Conservation (phyloP, 805 yeast species). For the Candida lessepsii region DNA sequence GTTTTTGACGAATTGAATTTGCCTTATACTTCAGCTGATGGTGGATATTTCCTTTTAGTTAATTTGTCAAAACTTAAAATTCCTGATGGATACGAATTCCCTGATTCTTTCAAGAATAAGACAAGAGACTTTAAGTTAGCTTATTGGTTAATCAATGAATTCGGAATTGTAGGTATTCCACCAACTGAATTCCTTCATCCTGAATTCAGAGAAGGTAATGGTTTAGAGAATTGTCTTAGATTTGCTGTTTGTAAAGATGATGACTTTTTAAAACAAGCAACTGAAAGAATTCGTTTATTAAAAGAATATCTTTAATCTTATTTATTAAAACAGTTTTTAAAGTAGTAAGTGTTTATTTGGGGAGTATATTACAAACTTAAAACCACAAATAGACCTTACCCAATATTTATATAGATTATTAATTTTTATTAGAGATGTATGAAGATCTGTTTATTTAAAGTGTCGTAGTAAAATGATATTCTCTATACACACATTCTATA, state of each 20-base stretch:
- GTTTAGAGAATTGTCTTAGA: constrained; percentile 81
- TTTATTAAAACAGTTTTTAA: too few relatives aligned
- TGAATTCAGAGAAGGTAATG: constrained; percentile 56
- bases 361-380: too few relatives aligned
- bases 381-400: not conserved
- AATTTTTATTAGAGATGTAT: not conserved
- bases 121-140: constrained; percentile 88
- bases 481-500: not conserved
- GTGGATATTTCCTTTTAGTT: constrained; percentile 90
- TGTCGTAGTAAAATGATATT: too few relatives aligned
- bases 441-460: too few relatives aligned
- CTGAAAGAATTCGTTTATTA: constrained; percentile 64
- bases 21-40: constrained; percentile 89
- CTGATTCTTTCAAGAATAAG: constrained; percentile 60
- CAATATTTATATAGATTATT: constrained; percentile 1
- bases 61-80: constrained; percentile 80
- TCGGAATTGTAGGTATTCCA: constrained; percentile 96
- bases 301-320: constrained; percentile 48
- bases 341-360: too few relatives aligned
- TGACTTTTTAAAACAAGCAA: constrained; percentile 75
- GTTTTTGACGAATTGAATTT: constrained; percentile 84
- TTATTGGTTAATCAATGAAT: constrained; percentile 87
- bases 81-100: constrained; percentile 71
- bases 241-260: constrained; percentile 97
- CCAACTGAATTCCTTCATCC: constrained; percentile 90